Conservation (phyloP, 352 stramenopile species). For the Pythium apleroticum region DNA sequence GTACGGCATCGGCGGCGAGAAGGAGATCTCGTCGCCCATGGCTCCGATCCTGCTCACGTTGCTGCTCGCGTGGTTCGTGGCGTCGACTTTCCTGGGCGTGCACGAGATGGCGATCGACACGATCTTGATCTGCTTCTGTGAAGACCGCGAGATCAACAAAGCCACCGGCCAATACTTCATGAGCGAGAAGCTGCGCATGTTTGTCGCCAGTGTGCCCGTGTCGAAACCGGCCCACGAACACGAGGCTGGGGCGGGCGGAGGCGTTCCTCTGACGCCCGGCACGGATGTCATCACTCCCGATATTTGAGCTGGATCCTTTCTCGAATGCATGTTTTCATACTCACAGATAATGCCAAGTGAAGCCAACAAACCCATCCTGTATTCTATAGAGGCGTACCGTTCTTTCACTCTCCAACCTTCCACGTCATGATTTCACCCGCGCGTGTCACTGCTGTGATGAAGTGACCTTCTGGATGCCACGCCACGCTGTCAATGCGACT, state of each 20-base stretch:
- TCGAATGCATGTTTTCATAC: neutral
- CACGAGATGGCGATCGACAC: slow-evolving; percentile 95
- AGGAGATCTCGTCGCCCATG: slow-evolving; percentile 82
- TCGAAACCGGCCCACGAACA: slow-evolving; percentile 17
- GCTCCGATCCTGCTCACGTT: slow-evolving; percentile 86
- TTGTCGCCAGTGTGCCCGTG: slow-evolving; percentile 63
- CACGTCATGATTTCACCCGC: slow-evolving; percentile 6
- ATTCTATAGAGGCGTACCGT: slow-evolving; percentile 2
- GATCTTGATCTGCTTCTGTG: slow-evolving; percentile 96
- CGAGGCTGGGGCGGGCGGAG: neutral
- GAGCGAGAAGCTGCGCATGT: slow-evolving; percentile 68
- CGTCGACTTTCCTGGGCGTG: slow-evolving; percentile 89
- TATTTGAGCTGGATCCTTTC: neutral
- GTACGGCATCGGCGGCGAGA: slow-evolving; percentile 36
- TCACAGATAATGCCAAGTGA: neutral
- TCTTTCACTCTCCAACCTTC: slow-evolving; percentile 4
- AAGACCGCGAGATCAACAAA: slow-evolving; percentile 86
- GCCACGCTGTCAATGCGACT: slow-evolving; percentile 3
- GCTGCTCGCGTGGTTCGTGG: slow-evolving; percentile 88
- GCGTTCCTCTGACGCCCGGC: neutral
- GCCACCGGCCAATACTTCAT: slow-evolving; percentile 72
- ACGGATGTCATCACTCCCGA: slow-evolving; percentile 4
- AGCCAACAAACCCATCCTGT: neutral
- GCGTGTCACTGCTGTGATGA: slow-evolving; percentile 5
- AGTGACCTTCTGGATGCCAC: slow-evolving; percentile 3